phyloP scores from a whole-genome alignment of 2,329 filamentous ascomycete genomes.

The Tolypocladium cylindrosporum region DNA sequence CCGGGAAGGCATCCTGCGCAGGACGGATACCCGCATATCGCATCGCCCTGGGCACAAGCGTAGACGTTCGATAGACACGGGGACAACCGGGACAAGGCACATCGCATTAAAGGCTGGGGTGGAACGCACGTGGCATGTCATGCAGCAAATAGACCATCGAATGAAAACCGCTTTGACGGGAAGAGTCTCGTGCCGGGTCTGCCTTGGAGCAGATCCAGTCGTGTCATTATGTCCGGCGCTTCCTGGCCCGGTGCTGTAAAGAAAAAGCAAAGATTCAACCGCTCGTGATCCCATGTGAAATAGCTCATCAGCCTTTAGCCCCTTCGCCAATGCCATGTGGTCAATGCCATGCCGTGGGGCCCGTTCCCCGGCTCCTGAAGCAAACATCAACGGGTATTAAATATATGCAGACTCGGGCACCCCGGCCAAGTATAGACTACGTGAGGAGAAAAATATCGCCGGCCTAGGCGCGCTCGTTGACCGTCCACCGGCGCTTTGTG shows the following conservation, averaged over 20 bases:
- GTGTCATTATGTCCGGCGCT: neutral
- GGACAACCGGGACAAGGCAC: neutral
- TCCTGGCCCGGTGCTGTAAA: neutral
- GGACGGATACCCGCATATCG: neutral
- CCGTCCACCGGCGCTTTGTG: constrained; percentile 45
- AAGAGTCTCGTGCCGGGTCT: neutral
- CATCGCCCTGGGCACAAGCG: neutral
- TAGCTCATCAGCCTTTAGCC: neutral
- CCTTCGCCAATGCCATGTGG: constrained; percentile 3
- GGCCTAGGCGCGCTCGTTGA: constrained; percentile 33
- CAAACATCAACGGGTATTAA: neutral
- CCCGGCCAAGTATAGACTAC: neutral
- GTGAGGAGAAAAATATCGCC: neutral
- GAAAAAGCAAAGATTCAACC: neutral
- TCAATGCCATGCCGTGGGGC: neutral
- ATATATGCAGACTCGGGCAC: neutral
- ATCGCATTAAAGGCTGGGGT: neutral
- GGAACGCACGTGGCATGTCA: neutral
- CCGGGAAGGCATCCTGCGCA: neutral
- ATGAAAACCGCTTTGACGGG: neutral
- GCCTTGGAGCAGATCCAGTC: neutral
- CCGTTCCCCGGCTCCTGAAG: neutral
- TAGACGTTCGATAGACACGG: neutral
- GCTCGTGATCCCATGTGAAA: neutral
- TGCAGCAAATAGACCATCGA: neutral